These are phyloP conservation scores for Geranium incanum DNA, from an alignment of 441 rosid species.

Conservation along the genomic window DNA sequence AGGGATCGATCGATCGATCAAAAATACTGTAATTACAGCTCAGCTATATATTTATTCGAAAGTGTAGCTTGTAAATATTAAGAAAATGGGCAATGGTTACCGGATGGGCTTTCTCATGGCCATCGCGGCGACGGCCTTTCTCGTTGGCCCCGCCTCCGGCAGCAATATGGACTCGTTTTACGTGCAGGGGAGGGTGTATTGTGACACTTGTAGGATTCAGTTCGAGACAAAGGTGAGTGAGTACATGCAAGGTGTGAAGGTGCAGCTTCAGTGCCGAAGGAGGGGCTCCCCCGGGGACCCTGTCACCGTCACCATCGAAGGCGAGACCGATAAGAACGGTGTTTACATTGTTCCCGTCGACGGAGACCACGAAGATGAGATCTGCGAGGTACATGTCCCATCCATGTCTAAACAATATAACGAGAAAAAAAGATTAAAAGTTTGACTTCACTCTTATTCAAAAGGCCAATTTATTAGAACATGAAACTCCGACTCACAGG, in stretches of 20 bases:
- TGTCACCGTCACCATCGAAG: constrained; percentile 18
- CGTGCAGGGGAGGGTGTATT: constrained; percentile 43
- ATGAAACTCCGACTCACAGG: too few species aligned
- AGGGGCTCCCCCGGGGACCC: background rate
- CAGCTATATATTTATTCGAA: background rate
- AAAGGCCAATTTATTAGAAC: too few species aligned
- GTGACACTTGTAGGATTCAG: constrained; percentile 46
- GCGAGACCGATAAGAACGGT: constrained; percentile 22
- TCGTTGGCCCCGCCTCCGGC: constrained; percentile 24
- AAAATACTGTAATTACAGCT: background rate
- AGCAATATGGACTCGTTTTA: background rate
- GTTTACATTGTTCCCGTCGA: constrained; percentile 23
- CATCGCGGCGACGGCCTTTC: constrained; percentile 8
- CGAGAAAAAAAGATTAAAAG: too few species aligned
- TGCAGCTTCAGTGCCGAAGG: constrained; percentile 32
- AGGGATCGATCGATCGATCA: too few species aligned
- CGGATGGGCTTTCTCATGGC: background rate
- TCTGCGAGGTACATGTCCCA: constrained; percentile 29
- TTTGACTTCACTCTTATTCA: too few species aligned
- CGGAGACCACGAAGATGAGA: constrained; percentile 39
- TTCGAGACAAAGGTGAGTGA: constrained; percentile 33
- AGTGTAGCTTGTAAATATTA: background rate
- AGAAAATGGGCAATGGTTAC: background rate
- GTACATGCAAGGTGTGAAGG: constrained; percentile 27
- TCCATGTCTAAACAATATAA: too few species aligned